A percentile compares a stretch with the other conserved stretches of the same genome.
Conservation (phyloP, 139 green algal species). For the Tetradesmus obliquus region DNA sequence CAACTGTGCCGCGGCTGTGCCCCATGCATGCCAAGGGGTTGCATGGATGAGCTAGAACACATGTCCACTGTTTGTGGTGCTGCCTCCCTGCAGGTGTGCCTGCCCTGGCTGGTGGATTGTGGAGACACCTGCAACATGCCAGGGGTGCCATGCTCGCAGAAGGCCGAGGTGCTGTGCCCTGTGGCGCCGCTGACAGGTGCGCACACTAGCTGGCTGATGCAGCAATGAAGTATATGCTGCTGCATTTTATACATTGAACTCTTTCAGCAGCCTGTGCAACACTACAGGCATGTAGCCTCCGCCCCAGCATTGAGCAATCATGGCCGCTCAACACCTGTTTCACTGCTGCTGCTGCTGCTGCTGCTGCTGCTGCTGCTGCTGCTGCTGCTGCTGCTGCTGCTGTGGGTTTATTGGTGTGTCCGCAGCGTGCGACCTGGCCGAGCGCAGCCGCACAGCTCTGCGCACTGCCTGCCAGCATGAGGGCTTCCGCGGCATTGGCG, state of each 20-base stretch:
- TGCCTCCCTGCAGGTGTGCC: background rate
- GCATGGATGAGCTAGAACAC: too few species aligned
- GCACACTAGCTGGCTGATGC: background rate
- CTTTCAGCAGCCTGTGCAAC: too few species aligned
- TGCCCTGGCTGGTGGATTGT: constrained; percentile 28
- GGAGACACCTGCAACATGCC: constrained; percentile 37
- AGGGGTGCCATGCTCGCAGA: constrained; percentile 10
- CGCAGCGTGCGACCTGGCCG: constrained; percentile 2
- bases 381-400: background rate
- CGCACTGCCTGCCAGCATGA: constrained; percentile 22
- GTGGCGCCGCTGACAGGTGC: background rate
- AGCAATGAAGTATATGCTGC: background rate
- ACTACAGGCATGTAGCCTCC: too few species aligned
- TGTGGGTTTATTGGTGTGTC: background rate
- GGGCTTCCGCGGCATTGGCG: background rate
- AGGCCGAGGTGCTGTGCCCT: constrained; percentile 8
- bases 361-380: background rate
- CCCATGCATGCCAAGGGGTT: too few species aligned
- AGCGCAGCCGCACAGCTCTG: constrained; percentile 7
- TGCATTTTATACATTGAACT: background rate
- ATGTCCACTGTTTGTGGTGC: background rate
- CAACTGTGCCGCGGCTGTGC: too few species aligned
- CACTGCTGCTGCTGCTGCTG: background rate
- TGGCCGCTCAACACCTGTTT: too few species aligned
- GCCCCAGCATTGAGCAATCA: too few species aligned